Evolutionary conservation across 2,329 filamentous ascomycete species (phyloP).

Genomic region (Mycosphaerella sp.): DNA sequence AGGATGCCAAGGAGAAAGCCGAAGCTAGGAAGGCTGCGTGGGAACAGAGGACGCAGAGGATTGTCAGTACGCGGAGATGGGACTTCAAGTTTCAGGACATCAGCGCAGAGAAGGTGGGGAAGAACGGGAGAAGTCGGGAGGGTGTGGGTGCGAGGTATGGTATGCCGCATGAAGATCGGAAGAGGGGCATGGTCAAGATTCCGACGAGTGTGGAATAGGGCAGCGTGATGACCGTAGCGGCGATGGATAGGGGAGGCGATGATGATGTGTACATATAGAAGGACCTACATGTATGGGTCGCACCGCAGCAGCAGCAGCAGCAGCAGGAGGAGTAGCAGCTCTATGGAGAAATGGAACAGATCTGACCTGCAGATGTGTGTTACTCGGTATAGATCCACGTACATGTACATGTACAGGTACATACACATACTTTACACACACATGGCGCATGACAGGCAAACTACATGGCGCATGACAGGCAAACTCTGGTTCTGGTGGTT

Average conservation of each 20-base stretch:
- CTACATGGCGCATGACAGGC: no score
- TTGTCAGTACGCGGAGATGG: constrained; percentile 48
- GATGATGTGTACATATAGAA: background rate
- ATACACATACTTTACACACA: no score
- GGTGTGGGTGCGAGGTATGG: constrained; percentile 58
- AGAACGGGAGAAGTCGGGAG: constrained; percentile 47
- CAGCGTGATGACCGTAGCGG: background rate
- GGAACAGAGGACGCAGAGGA: constrained; percentile 39
- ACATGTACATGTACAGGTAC: no score
- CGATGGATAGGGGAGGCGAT: background rate
- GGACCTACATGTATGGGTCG: no score
- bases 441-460: no score
- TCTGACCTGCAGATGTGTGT: no score
- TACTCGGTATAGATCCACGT: no score
- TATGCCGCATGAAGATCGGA: constrained; percentile 56
- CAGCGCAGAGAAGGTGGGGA: constrained; percentile 50
- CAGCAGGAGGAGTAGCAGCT: no score
- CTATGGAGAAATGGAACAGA: no score
- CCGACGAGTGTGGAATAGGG: constrained; percentile 50
- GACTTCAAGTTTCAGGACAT: constrained; percentile 57
- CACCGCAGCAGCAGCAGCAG: no score
- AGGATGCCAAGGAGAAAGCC: constrained; percentile 36
- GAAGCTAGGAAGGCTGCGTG: constrained; percentile 42
- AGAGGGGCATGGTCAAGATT: constrained; percentile 59
- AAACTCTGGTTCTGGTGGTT: background rate